These are phyloP conservation scores for Umbelopsis isabellina DNA, from an alignment of 192 early-diverging fungal species.

Conservation along the genomic window DNA sequence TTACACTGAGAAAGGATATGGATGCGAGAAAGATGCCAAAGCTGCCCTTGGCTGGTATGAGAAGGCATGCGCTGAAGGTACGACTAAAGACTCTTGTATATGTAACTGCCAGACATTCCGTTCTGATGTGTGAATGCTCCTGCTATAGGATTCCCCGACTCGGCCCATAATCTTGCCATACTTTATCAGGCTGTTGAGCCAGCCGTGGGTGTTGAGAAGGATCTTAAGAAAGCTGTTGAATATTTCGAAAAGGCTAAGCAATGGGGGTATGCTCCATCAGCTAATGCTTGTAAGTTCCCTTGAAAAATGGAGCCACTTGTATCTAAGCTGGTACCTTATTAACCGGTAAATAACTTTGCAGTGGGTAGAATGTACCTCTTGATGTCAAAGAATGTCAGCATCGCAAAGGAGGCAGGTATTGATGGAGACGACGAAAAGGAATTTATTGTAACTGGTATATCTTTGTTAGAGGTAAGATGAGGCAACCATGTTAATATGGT, in stretches of 20 bases:
- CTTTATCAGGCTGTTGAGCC: constrained; percentile 50
- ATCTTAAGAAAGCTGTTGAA: constrained; percentile 42
- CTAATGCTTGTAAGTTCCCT: constrained; percentile 43
- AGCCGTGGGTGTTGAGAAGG: constrained; percentile 29
- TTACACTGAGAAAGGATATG: constrained; percentile 51
- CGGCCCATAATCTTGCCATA: constrained; percentile 57
- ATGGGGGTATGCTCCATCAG: constrained; percentile 50
- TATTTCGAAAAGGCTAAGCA: constrained; percentile 47
- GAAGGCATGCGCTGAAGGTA: constrained; percentile 52
- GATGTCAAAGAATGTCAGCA: constrained; percentile 35
- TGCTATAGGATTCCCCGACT: constrained; percentile 49
- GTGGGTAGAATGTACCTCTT: constrained; percentile 41
- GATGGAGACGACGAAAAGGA: constrained; percentile 41
- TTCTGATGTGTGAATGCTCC: neutral
- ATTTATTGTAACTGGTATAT: constrained; percentile 47
- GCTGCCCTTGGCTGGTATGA: constrained; percentile 46
- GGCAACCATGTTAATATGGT: neutral
- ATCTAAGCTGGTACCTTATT: neutral
- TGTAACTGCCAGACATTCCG: neutral
- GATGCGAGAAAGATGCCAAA: constrained; percentile 41
- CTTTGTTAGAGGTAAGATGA: constrained; percentile 31
- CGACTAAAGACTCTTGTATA: neutral
- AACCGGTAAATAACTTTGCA: neutral
- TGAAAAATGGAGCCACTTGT: neutral
- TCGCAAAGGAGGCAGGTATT: constrained; percentile 39